Conservation (phyloP, 208 protist species). For the Entamoeba histolytica region DNA sequence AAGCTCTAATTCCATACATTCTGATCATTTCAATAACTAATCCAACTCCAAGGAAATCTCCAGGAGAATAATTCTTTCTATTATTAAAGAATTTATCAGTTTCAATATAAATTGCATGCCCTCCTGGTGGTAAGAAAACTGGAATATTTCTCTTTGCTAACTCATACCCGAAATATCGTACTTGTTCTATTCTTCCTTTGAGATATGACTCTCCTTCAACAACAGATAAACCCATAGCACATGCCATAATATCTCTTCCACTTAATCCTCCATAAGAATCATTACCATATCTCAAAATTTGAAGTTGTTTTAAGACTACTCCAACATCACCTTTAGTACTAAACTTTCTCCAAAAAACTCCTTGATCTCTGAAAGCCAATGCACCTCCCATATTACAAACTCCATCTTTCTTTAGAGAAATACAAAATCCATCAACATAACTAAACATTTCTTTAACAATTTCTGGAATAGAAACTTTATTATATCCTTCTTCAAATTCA, state of each 20-base stretch:
- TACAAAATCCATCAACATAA: constrained; percentile 6
- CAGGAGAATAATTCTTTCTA: neutral
- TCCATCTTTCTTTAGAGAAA: constrained; percentile 17
- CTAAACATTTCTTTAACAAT: constrained; percentile 7
- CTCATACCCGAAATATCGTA: neutral
- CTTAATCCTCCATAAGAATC: neutral
- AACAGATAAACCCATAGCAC: neutral
- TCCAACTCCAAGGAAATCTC: neutral
- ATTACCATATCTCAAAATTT: neutral
- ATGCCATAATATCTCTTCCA: constrained; percentile 8
- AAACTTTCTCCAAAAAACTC: neutral
- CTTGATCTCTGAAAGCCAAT: neutral
- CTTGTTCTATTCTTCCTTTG: neutral
- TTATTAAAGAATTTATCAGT: constrained; percentile 3
- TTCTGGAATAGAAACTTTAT: neutral
- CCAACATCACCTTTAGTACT: neutral
- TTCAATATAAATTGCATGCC: constrained; percentile 7
- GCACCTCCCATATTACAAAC: constrained; percentile 7
- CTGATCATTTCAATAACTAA: constrained; percentile 3
- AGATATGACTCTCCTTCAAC: neutral
- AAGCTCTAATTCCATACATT: constrained; percentile 5
- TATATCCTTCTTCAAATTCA: constrained; percentile 6
- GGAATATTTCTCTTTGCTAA: constrained; percentile 1
- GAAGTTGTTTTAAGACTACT: neutral
- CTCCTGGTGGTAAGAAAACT: constrained; percentile 5